Conservation (phyloP, 208 protist species). For the Blastocrithidia nonstop region DNA sequence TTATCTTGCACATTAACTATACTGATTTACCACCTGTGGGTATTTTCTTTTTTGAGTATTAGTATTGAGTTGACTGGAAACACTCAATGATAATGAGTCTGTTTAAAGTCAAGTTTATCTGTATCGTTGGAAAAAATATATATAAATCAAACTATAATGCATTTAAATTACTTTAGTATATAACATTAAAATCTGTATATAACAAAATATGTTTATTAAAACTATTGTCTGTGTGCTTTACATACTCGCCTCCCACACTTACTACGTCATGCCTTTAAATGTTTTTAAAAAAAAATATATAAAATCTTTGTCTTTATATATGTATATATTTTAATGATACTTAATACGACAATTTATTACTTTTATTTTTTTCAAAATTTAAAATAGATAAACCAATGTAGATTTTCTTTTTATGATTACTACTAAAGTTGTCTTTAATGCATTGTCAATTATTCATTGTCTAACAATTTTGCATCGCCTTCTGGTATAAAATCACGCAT, state of each 20-base stretch:
- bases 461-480: conserved; percentile 18
- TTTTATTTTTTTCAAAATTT: neutral
- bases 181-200: neutral
- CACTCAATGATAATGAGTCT: too few relatives aligned
- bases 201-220: neutral
- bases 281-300: neutral
- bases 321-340: conserved; percentile 1
- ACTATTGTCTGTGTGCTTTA: neutral
- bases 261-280: neutral
- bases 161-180: neutral
- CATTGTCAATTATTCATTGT: conserved; percentile 10
- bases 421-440: too few relatives aligned
- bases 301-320: too few relatives aligned
- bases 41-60: too few relatives aligned
- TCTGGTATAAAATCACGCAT: conserved; percentile 57
- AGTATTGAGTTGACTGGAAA: too few relatives aligned
- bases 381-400: too few relatives aligned
- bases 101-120: too few relatives aligned
- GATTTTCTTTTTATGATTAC: too few relatives aligned
- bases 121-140: too few relatives aligned
- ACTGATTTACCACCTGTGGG: too few relatives aligned
- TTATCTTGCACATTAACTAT: too few relatives aligned
- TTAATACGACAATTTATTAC: neutral
- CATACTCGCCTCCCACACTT: neutral
- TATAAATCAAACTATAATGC: neutral